A percentile compares a stretch with the other conserved stretches of the same genome.
These are phyloP conservation scores for Schizochytrium sp. DNA, from an alignment of 108 stramenopile species.

Conservation along the genomic window DNA sequence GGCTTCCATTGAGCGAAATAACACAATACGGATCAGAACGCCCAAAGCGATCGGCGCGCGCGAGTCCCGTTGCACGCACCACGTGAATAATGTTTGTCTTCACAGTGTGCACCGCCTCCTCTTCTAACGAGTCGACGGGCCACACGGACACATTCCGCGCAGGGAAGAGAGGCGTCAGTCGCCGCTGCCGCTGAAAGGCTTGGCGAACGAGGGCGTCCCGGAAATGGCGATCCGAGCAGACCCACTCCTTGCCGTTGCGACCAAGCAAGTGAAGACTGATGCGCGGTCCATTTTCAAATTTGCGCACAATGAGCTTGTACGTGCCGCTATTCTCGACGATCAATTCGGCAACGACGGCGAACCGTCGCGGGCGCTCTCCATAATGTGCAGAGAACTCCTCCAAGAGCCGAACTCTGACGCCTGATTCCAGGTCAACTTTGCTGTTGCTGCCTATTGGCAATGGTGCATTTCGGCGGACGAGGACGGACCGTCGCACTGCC, in stretches of 20 bases:
- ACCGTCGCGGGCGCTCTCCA: background rate
- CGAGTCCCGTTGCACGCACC: background rate
- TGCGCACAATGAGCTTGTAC: background rate
- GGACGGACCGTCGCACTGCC: background rate
- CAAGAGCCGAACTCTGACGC: background rate
- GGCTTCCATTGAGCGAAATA: background rate
- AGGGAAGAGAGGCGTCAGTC: background rate
- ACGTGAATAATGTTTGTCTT: background rate
- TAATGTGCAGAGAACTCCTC: background rate
- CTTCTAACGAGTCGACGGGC: background rate
- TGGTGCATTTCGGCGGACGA: background rate
- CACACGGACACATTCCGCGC: background rate
- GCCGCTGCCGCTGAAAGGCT: background rate
- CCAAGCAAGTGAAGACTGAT: background rate
- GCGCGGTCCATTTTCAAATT: background rate
- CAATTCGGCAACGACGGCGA: background rate
- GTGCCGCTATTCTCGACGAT: background rate
- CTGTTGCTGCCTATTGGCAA: background rate
- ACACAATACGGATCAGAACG: background rate
- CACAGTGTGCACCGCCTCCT: background rate
- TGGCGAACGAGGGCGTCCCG: background rate
- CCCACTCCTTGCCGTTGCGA: too few relatives aligned
- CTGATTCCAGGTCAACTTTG: background rate
- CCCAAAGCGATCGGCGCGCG: background rate
- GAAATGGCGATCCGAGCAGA: background rate